phyloP scores from a whole-genome alignment of 345 rosid genomes.

The Isatis tinctoria region DNA sequence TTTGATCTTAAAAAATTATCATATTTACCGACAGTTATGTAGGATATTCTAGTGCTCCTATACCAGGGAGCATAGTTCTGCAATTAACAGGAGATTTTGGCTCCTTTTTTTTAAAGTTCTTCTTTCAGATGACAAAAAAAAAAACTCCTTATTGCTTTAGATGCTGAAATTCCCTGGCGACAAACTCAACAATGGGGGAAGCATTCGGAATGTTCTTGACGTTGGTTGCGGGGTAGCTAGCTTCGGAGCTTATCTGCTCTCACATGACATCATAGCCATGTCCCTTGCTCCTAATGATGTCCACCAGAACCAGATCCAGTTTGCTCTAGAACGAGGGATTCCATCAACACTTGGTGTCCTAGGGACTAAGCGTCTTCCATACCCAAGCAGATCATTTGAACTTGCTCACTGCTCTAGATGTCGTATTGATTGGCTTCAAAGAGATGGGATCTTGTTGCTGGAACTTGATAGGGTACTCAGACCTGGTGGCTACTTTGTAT shows the following conservation, averaged over 20 bases:
- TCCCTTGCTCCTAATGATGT: constrained; percentile 98
- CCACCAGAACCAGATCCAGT: constrained; percentile 96
- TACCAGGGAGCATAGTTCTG: constrained; percentile 2
- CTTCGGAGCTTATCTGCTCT: constrained; percentile 94
- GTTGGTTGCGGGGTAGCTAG: constrained; percentile 99
- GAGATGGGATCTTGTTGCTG: constrained; percentile 85
- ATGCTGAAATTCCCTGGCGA: constrained; percentile 94
- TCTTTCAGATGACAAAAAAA: constrained; percentile 29
- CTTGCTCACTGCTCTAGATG: constrained; percentile 96
- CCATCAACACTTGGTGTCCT: constrained; percentile 93
- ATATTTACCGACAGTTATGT: background rate
- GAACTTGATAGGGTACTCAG: constrained; percentile 94
- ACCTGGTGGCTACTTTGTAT: constrained; percentile 96
- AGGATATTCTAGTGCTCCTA: background rate
- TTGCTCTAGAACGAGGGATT: constrained; percentile 93
- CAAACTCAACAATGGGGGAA: constrained; percentile 81
- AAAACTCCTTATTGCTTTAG: constrained; percentile 42
- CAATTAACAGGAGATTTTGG: constrained; percentile 10
- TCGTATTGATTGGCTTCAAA: constrained; percentile 97
- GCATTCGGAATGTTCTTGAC: constrained; percentile 81
- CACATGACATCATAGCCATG: constrained; percentile 78
- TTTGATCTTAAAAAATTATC: background rate
- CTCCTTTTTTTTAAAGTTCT: constrained; percentile 9
- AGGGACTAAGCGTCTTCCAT: constrained; percentile 94
- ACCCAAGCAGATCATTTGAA: constrained; percentile 97